Base-by-base conservation (phyloP, 2,329 filamentous ascomycete genomes). In the Capronia coronata region DNA sequence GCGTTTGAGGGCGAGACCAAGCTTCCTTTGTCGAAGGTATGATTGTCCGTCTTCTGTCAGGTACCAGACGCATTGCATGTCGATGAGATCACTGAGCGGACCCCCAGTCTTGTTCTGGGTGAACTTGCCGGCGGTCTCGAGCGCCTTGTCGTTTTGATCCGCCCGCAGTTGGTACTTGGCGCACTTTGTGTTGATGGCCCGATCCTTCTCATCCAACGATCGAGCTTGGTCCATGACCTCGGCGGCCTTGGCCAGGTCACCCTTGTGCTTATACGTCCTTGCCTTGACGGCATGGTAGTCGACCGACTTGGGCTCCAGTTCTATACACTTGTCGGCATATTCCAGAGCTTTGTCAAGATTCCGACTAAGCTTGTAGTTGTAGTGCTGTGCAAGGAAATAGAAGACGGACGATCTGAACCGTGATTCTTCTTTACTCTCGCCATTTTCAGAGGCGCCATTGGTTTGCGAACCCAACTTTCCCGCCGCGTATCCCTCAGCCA, bases 11-110 rank as follows among this genome's bases (percentile, higher is more conserved):
- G 94, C 91, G 51, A 96, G 76, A 2, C 85, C 88, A 40, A 86
- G 72, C 61, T 94, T 89, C 57, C 83, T 83, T 65, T 89, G 85
- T 43, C 93, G 83, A 49, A 86, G 75, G 66, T 90, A 89, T 2
- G 91, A 83, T 70, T 96, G 87, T 48, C 88, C 93, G 64, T 98
- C 94, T 70, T 98, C 93, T 3, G 87, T 93, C 62, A 98, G 72
- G 66, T 83, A 98, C 94, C 93, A 98, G 60, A 97, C 81, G 66
- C 90, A 96, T 70, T 98, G 93, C 93, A 98, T 98, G 62, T 98
- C 93, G 58, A 94, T 78, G 29, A 98, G 79, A 67, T 98, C 93
- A 41, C 85, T 86, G 34, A 98, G 73, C 3, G 94, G 87, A 1
- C 93, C 93, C 4, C 88, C 89, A 2, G 88, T 86, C 63, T 98